Evolutionary conservation across 1,284 basidiomycete genomes (phyloP), one percentile per base, ranked within the genome.

Genomic region (Moniliophthora roreri): DNA sequence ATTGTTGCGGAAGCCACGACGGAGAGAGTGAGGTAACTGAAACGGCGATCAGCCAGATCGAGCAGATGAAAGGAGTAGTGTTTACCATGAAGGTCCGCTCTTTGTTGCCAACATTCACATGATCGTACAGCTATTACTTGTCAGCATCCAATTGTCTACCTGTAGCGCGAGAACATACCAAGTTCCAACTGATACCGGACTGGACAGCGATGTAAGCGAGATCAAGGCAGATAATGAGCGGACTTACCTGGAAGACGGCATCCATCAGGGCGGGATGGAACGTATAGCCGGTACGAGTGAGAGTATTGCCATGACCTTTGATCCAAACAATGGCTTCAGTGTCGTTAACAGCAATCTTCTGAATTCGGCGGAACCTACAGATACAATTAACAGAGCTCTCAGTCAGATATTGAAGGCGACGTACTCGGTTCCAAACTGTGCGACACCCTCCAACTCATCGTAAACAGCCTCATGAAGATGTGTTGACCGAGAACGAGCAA

Each of bases 381-480:
- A 13, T 16, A 21, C 13, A 37, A 21, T 36, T n/a, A 3, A 8
- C 39, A 41, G 16, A 24, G 4, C 8, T 26, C 28, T 8, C 9
- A 21, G 10, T 20, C n/a, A 4, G 20, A 15, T 20, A 40, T n/a
- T 16, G 24, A 5, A 13, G 13, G 47, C 20, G 21, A 50, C 60
- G 23, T 50, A 62, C 60, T 59, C 57, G 7, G 58, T 47, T 11
- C 60, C 60, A 49, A 62, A 62, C 26, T 62, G 60, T 2, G 48
- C 52, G 26, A 52, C 45, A 16, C 28, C 47, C 8, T 41, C 39
- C 5, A 59, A 18, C 9, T 54, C 42, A 10, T 20, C 52, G 47
- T 59, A 57, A 15, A 62, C 18, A 16, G 55, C 59, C 13, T 59
- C 58, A 8, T 51, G 42, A 11, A 9, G 15, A 48, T 42, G 24